These are phyloP conservation scores for Aspergillus pseudonomiae DNA, from an alignment of 2,329 filamentous ascomycete species.

Conservation along the genomic window DNA sequence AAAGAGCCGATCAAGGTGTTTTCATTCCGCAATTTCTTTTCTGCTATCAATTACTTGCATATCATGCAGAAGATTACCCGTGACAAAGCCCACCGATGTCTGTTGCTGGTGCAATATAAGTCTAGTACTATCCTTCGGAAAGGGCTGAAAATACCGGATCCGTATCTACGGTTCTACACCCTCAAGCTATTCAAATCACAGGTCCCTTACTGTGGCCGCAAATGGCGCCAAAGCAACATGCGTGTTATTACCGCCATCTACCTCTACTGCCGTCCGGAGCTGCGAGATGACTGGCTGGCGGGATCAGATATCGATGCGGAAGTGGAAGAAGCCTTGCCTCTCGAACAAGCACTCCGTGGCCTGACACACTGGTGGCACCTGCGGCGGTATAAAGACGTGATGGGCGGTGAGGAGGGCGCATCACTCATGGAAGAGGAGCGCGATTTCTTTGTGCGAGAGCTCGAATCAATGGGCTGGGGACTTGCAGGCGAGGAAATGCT, in stretches of 20 bases:
- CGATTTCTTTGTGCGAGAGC: conserved; percentile 77
- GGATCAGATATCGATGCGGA: conserved; percentile 91
- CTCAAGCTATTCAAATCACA: conserved; percentile 98
- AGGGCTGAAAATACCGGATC: conserved; percentile 86
- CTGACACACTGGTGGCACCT: conserved; percentile 96
- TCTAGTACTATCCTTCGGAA: conserved; percentile 90
- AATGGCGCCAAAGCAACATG: conserved; percentile 99
- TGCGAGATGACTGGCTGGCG: conserved; percentile 90
- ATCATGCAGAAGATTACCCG: conserved; percentile 98
- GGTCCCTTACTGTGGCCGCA: conserved; percentile 95
- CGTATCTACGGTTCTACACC: conserved; percentile 85
- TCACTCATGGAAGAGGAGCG: conserved; percentile 70
- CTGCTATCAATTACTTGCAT: conserved; percentile 90
- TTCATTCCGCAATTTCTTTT: conserved; percentile 93
- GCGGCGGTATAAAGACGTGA: conserved; percentile 76
- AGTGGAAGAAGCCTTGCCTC: conserved; percentile 86
- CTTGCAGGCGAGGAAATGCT: conserved; percentile 41
- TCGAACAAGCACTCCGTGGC: conserved; percentile 86
- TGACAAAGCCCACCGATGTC: conserved; percentile 89
- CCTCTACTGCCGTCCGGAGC: conserved; percentile 86
- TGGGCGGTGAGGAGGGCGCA: conserved; percentile 56
- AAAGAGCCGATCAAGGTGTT: conserved; percentile 78
- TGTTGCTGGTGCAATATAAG: conserved; percentile 94
- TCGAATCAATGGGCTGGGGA: conserved; percentile 69
- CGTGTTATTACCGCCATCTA: conserved; percentile 97